phyloP scores from a whole-genome alignment of 2,329 filamentous ascomycete genomes.

The Metarhizium humberi region DNA sequence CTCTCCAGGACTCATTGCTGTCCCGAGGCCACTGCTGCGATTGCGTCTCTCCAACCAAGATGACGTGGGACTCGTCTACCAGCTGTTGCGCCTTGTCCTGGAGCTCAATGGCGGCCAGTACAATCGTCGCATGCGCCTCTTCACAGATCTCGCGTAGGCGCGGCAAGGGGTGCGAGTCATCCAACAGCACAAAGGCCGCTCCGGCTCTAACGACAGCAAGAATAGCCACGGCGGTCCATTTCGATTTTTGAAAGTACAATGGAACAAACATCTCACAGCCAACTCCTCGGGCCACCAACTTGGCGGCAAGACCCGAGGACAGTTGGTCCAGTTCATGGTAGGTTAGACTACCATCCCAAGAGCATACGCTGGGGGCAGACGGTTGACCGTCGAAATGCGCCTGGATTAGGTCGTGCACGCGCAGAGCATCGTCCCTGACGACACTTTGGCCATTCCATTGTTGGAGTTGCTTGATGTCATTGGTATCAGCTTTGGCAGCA shows the following conservation, averaged over 20 bases:
- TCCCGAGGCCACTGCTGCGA: no score
- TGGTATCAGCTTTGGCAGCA: no score
- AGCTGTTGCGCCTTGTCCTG: no score
- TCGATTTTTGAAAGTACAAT: conserved; percentile 10
- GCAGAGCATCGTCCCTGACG: no score
- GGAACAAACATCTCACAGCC: neutral
- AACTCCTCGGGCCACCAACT: neutral
- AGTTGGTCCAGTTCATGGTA: neutral
- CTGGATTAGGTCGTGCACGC: neutral
- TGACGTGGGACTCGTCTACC: no score
- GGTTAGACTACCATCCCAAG: neutral
- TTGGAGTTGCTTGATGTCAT: no score
- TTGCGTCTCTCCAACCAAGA: no score
- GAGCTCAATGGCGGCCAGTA: no score
- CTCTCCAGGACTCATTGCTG: neutral
- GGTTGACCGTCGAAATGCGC: neutral
- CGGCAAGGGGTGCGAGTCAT: conserved; percentile 3
- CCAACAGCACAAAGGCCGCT: conserved; percentile 9
- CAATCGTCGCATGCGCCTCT: neutral
- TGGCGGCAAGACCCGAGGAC: neutral
- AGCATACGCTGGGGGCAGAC: neutral
- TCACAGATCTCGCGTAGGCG: neutral
- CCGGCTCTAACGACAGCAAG: conserved; percentile 8
- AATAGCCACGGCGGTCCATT: conserved; percentile 9
- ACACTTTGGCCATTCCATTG: no score